These are phyloP conservation scores for Termitomyces sp. DNA, from an alignment of 768 basidiomycete genomes.

Conservation along the genomic window DNA sequence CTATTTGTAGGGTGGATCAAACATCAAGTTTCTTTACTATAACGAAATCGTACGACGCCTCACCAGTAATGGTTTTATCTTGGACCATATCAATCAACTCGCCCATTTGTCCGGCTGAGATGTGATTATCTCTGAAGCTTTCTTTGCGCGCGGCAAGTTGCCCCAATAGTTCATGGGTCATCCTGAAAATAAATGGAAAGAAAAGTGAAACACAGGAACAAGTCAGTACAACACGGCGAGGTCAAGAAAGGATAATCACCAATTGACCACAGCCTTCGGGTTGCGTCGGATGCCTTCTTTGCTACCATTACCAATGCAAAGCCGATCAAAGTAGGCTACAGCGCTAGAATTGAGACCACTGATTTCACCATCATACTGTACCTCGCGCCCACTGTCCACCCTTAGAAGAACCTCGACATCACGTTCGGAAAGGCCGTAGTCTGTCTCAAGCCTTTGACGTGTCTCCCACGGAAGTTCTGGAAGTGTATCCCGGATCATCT, in stretches of 20 bases:
- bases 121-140: conserved; percentile 49
- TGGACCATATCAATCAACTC: conserved; percentile 76
- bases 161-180: conserved; percentile 83
- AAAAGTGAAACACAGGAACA: not conserved
- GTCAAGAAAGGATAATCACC: conserved; percentile 40
- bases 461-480: conserved; percentile 75
- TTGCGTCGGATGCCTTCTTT: conserved; percentile 32
- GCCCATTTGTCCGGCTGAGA: conserved; percentile 63
- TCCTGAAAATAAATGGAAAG: conserved; percentile 43
- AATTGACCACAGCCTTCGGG: conserved; percentile 75
- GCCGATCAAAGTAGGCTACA: conserved; percentile 75
- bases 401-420: conserved; percentile 74
- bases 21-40: not conserved
- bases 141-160: conserved; percentile 57
- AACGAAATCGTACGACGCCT: not conserved
- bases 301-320: conserved; percentile 34
- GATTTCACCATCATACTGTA: conserved; percentile 53
- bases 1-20: conserved; percentile 27
- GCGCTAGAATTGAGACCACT: conserved; percentile 33
- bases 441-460: conserved; percentile 45
- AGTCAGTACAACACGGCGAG: conserved; percentile 6
- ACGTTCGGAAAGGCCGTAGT: conserved; percentile 44
- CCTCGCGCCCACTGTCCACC: conserved; percentile 60
- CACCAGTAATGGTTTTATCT: conserved; percentile 63
- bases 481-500: conserved; percentile 42